These are phyloP conservation scores for Globisporangium spiculum DNA, from an alignment of 352 stramenopile genomes.

Conservation along the genomic window DNA sequence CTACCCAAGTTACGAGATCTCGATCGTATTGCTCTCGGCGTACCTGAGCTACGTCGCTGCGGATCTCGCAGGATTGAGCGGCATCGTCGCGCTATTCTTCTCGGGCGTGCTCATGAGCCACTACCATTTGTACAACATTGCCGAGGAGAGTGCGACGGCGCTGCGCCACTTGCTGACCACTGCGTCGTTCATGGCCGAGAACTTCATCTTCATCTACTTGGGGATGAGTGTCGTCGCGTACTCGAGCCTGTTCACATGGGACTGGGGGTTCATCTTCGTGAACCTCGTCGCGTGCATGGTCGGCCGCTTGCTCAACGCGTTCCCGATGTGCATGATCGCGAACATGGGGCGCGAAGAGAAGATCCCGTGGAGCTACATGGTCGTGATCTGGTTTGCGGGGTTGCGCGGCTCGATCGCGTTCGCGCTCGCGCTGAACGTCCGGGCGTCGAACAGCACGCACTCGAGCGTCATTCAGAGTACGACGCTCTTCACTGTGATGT, in stretches of 20 bases:
- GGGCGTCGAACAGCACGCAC: constrained; percentile 47
- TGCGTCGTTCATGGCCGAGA: constrained; percentile 79
- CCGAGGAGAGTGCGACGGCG: constrained; percentile 69
- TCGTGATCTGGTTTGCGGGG: constrained; percentile 92
- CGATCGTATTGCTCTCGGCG: constrained; percentile 76
- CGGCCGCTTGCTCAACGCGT: constrained; percentile 69
- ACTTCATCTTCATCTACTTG: constrained; percentile 88
- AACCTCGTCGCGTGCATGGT: constrained; percentile 69
- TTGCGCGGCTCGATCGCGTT: constrained; percentile 93
- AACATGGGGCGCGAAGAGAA: constrained; percentile 67
- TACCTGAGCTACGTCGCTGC: constrained; percentile 83
- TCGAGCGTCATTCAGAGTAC: constrained; percentile 73
- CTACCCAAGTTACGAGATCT: constrained; percentile 87
- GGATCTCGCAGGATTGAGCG: constrained; percentile 75
- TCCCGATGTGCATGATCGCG: constrained; percentile 73
- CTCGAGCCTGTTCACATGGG: constrained; percentile 75
- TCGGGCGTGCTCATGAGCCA: constrained; percentile 88
- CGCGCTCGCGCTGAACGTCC: constrained; percentile 77
- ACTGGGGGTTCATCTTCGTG: constrained; percentile 79
- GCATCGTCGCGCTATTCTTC: constrained; percentile 95
- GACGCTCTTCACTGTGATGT: constrained; percentile 81
- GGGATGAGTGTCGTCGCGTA: constrained; percentile 83
- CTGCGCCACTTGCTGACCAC: constrained; percentile 80
- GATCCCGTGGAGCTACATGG: constrained; percentile 77
- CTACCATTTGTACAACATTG: constrained; percentile 85